Base-by-base conservation (phyloP, 768 basidiomycete genomes). In the Myochromella boudieri region DNA sequence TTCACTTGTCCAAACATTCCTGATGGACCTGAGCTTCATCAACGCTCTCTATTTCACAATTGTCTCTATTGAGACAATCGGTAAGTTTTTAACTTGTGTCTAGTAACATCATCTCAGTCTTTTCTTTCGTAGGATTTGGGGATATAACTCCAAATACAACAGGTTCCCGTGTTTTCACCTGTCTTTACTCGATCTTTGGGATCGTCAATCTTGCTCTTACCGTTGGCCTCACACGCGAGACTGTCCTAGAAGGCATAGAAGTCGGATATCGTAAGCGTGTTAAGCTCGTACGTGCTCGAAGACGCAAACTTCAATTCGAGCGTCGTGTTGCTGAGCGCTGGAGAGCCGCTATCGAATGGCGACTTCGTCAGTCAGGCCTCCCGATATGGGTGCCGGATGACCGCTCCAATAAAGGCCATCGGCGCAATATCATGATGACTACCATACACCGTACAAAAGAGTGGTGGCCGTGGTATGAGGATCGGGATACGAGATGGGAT, bases 31-130 rank as follows among this genome's bases (percentile, higher is more conserved):
- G 25, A 62, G 70, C 15, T 93, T 87, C 61, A 74, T 91, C 55
- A 71, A 89, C 58, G 83, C 81, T 1, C 70, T 92, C n/a, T 91
- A 90, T 60, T 91, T 90, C 57, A 80, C 83, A 6, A 73, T 88
- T 29, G 80, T 81, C 14, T 76, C 85, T 3, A 84, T 91, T 49
- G 85, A 90, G 61, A 85, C 81, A 6, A 73, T 84, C 11, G 80
- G 78, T 64, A 53, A 51, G 68, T 58, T 9, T 52, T 15, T 36
- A n/a, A 14, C 29, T 39, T 29, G 8, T 48, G 21, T 24, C 21
- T 28, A 33, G 39, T 14, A 21, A 21, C 34, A 17, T 36, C 27
- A 31, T 42, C 36, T 39, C 37, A 53, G 45, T 24, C 29, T 44
- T 24, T 17, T 31, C 27, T 25, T 47, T 61, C 6, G 55, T 65